A percentile compares a stretch with the other conserved stretches of the same genome.
These are phyloP conservation scores for Turritis glabra DNA, from an alignment of 345 rosid species.

Conservation along the genomic window DNA sequence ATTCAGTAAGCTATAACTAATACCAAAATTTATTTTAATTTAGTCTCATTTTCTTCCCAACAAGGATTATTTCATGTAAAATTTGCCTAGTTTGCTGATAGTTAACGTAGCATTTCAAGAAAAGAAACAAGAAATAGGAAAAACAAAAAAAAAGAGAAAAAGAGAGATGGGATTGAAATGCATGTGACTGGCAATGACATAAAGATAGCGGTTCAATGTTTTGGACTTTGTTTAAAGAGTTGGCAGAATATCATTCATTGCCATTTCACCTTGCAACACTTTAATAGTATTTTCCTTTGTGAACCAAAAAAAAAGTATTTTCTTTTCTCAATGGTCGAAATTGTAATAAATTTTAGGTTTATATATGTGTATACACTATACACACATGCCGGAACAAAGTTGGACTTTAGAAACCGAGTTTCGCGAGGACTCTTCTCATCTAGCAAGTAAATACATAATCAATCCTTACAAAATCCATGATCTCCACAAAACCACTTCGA, in stretches of 20 bases:
- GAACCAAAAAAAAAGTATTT: background rate
- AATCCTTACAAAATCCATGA: background rate
- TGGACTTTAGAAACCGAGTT: constrained; percentile 15
- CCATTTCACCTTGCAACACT: constrained; percentile 25
- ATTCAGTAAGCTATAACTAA: background rate
- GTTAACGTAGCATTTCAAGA: background rate
- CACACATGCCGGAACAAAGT: background rate
- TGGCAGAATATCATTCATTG: constrained; percentile 28
- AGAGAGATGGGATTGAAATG: constrained; percentile 7
- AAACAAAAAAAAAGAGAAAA: background rate
- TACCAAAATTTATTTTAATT: background rate
- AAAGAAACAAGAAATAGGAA: background rate
- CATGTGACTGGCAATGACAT: constrained; percentile 40
- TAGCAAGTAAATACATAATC: background rate
- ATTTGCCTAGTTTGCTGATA: background rate
- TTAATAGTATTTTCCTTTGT: constrained; percentile 13
- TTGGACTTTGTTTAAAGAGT: constrained; percentile 37
- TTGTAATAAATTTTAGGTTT: background rate
- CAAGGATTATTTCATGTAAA: background rate
- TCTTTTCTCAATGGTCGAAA: constrained; percentile 4
- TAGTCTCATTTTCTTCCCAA: background rate
- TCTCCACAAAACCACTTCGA: background rate
- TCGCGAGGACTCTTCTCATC: background rate
- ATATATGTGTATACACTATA: background rate
- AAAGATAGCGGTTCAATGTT: constrained; percentile 37